Percentiles rank a stretch among this genome's conserved stretches.
Conservation (phyloP, 371 early-diverging fungal genomes). For the Dinochytrium kinnereticum region DNA sequence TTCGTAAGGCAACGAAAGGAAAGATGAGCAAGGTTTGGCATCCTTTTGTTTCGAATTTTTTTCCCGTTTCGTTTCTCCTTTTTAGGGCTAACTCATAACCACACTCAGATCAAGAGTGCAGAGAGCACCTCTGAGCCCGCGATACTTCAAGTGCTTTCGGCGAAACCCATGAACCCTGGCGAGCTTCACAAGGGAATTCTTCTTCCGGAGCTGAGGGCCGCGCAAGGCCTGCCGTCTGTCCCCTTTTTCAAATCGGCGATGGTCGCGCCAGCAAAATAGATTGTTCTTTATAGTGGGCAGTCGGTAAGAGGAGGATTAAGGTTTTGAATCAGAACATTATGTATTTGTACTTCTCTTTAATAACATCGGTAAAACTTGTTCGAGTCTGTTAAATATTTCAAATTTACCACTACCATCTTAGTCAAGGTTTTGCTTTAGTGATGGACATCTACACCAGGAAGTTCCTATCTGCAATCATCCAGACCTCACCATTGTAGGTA, state of each 20-base stretch:
- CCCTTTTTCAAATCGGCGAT: slow-evolving; percentile 10
- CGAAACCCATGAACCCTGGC: slow-evolving; percentile 10
- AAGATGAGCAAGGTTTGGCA: slow-evolving; percentile 12
- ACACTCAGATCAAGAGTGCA: slow-evolving; percentile 1
- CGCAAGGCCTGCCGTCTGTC: not conserved
- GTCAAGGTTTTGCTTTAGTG: too few species aligned
- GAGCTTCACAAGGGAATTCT: slow-evolving; percentile 11
- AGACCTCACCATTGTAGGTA: too few species aligned
- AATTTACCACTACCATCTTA: too few species aligned
- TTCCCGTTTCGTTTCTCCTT: too few species aligned
- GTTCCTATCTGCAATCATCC: too few species aligned
- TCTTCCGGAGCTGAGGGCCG: slow-evolving; percentile 6
- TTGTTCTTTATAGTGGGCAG: too few species aligned
- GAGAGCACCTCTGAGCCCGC: not conserved
- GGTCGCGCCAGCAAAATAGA: not conserved
- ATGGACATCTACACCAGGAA: too few species aligned
- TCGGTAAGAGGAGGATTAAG: too few species aligned
- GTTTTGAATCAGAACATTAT: too few species aligned
- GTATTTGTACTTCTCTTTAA: too few species aligned
- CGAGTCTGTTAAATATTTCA: too few species aligned
- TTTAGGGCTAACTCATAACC: not conserved
- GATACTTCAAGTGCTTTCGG: not conserved
- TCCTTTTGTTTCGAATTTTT: not conserved
- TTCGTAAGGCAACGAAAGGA: slow-evolving; percentile 19
- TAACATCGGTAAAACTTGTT: too few species aligned